These are phyloP conservation scores for Pholiota microspora DNA, from an alignment of 768 basidiomycete genomes.

Conservation along the genomic window DNA sequence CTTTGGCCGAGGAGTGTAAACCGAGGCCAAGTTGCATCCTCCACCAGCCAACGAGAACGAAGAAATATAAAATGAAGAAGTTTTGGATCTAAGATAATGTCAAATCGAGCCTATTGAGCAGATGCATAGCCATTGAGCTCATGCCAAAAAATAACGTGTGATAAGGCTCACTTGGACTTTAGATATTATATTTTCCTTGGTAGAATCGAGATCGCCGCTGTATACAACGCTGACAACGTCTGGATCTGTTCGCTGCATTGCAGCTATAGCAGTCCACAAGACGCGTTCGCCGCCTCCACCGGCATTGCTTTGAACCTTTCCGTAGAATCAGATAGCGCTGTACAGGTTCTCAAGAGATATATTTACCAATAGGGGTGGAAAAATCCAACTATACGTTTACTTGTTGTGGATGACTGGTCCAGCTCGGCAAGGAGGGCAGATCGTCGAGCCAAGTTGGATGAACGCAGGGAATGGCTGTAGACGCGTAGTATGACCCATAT, in stretches of 20 bases:
- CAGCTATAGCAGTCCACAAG: slow-evolving; percentile 85
- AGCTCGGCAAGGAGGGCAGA: slow-evolving; percentile 20
- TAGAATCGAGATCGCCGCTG: slow-evolving; percentile 80
- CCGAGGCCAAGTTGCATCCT: slow-evolving; percentile 81
- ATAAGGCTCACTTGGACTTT: slow-evolving; percentile 70
- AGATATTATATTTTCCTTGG: slow-evolving; percentile 75
- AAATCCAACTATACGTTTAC: slow-evolving; percentile 62
- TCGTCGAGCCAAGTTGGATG: slow-evolving; percentile 18
- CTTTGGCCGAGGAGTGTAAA: slow-evolving; percentile 95
- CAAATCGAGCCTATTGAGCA: slow-evolving; percentile 88
- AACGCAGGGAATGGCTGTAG: slow-evolving; percentile 18
- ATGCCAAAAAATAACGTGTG: no score
- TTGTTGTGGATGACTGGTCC: slow-evolving; percentile 20
- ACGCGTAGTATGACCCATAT: slow-evolving; percentile 19
- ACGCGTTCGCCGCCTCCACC: slow-evolving; percentile 97
- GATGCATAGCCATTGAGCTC: no score
- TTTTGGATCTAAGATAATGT: slow-evolving; percentile 64
- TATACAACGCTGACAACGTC: slow-evolving; percentile 79
- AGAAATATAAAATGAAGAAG: slow-evolving; percentile 84
- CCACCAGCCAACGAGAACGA: slow-evolving; percentile 63
- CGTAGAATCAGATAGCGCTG: slow-evolving; percentile 32
- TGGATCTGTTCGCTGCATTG: slow-evolving; percentile 66
- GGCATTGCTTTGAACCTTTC: slow-evolving; percentile 67
- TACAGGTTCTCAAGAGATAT: not conserved
- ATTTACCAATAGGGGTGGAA: slow-evolving; percentile 96